Conservation (phyloP, 1,284 basidiomycete species). For the Apiotrichum gracile region DNA sequence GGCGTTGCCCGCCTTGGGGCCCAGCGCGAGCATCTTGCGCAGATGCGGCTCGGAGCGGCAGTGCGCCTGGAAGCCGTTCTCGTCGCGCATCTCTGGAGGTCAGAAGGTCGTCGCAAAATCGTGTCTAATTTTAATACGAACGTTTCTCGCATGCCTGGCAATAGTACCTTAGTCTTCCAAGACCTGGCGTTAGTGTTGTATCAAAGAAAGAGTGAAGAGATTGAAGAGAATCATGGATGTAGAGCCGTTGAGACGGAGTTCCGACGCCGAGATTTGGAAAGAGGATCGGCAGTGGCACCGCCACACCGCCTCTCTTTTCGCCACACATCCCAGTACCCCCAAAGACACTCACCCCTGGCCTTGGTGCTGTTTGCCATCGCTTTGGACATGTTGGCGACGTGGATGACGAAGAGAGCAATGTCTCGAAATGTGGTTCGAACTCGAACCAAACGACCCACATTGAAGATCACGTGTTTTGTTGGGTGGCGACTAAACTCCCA, state of each 20-base stretch:
- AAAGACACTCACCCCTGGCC: conserved; percentile 59
- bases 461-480: too few species aligned
- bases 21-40: conserved; percentile 91
- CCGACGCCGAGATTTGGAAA: not conserved
- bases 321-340: too few species aligned
- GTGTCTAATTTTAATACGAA: not conserved
- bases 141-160: conserved; percentile 95
- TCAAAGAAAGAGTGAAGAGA: not conserved
- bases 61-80: conserved; percentile 74
- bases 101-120: too few species aligned
- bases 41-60: conserved; percentile 57
- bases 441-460: not conserved
- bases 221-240: not conserved
- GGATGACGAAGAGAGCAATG: conserved; percentile 1
- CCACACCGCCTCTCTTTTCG: not conserved
- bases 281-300: not conserved
- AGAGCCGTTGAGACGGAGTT: not conserved
- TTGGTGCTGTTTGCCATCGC: conserved; percentile 93
- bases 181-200: conserved; percentile 44
- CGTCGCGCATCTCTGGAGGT: conserved; percentile 60
- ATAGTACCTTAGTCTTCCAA: conserved; percentile 89
- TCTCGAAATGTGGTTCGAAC: not conserved
- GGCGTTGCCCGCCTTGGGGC: conserved; percentile 82
- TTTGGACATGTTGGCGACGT: conserved; percentile 77
- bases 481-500: too few species aligned